phyloP scores from a whole-genome alignment of 1,284 basidiomycete species.

The Apiotrichum brassicae region DNA sequence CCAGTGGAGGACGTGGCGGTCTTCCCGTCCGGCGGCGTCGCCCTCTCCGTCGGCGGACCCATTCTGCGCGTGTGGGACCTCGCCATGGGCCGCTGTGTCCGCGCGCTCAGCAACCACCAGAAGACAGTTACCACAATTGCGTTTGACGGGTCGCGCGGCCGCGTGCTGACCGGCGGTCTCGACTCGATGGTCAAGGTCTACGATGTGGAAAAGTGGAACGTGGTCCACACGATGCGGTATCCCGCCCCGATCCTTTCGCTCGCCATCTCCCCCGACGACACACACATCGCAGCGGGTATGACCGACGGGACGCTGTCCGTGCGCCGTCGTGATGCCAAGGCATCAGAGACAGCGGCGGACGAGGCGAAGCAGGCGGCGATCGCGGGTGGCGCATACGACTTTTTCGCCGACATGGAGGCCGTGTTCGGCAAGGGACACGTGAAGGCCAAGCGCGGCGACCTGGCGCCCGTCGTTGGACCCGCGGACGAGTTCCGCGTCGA shows the following conservation, averaged over 20 bases:
- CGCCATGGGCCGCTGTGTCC: constrained; percentile 78
- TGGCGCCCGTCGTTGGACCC: constrained; percentile 51
- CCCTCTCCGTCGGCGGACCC: constrained; percentile 81
- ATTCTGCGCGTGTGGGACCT: constrained; percentile 95
- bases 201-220: constrained; percentile 87
- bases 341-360: constrained; percentile 53
- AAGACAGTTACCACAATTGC: constrained; percentile 90
- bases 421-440: constrained; percentile 57
- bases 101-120: constrained; percentile 92
- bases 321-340: constrained; percentile 71
- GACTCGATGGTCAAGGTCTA: constrained; percentile 99
- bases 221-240: constrained; percentile 98
- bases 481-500: constrained; percentile 69
- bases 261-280: constrained; percentile 94
- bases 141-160: constrained; percentile 60
- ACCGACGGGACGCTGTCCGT: constrained; percentile 92
- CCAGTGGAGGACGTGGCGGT: constrained; percentile 94
- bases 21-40: constrained; percentile 83
- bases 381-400: constrained; percentile 61
- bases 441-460: constrained; percentile 53
- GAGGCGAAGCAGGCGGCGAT: constrained; percentile 52
- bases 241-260: constrained; percentile 85
- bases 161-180: constrained; percentile 81
- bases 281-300: constrained; percentile 92
- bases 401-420: constrained; percentile 58